A percentile compares a stretch with the other conserved stretches of the same genome.
Evolutionary conservation across 1,284 basidiomycete genomes (phyloP).

Genomic region (Microbotryomycetes sp.): DNA sequence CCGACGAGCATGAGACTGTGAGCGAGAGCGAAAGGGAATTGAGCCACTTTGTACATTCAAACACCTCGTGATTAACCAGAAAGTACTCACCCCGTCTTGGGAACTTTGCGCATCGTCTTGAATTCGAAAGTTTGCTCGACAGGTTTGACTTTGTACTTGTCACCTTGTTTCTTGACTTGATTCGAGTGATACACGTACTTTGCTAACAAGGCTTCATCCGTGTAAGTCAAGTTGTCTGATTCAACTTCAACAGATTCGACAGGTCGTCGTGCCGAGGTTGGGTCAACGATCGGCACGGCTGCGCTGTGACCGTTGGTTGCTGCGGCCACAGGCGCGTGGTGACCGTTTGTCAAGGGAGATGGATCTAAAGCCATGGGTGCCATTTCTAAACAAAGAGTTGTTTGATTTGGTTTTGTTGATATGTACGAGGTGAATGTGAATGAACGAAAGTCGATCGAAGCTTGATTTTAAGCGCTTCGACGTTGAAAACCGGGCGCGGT

Average conservation of each 20-base stretch:
- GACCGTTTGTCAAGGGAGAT: conserved; percentile 19
- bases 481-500: conserved; percentile 41
- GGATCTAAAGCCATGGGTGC: conserved; percentile 43
- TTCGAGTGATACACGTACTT: conserved; percentile 66
- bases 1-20: conserved; percentile 91
- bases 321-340: conserved; percentile 1
- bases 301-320: neutral
- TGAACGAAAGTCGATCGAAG: conserved; percentile 9
- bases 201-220: conserved; percentile 72
- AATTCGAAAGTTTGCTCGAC: conserved; percentile 78
- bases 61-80: neutral
- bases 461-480: conserved; percentile 36
- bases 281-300: conserved; percentile 53
- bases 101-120: conserved; percentile 78
- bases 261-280: conserved; percentile 67
- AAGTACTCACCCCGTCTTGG: conserved; percentile 79
- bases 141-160: conserved; percentile 65
- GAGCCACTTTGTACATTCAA: conserved; percentile 11
- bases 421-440: conserved; percentile 9
- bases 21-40: conserved; percentile 14
- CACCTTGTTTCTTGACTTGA: conserved; percentile 53
- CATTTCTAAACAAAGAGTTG: conserved; percentile 35
- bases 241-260: conserved; percentile 73
- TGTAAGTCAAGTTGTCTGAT: conserved; percentile 73
- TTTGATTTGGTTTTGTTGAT: conserved; percentile 22